phyloP scores from a whole-genome alignment of 2,329 filamentous ascomycete species.

The Fusarium tjaetaba region DNA sequence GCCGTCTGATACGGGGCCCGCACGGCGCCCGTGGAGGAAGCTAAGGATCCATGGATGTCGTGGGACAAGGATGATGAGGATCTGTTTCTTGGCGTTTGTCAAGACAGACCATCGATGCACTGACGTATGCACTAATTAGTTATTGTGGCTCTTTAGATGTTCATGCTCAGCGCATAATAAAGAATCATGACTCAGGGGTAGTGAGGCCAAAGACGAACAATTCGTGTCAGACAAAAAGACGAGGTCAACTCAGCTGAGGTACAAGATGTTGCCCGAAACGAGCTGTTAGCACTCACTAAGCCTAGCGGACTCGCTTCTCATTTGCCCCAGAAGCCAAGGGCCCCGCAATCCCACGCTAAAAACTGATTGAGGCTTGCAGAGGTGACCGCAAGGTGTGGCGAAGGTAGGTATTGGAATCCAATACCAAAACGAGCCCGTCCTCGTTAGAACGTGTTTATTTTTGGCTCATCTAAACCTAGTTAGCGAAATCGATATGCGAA shows the following conservation, averaged over 20 bases:
- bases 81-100: slow-evolving; percentile 24
- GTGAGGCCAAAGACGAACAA: background rate
- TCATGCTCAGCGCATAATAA: background rate
- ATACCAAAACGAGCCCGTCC: no score
- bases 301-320: background rate
- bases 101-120: background rate
- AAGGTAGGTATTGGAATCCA: background rate
- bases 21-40: slow-evolving; percentile 10
- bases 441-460: slow-evolving; percentile 23
- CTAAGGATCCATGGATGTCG: slow-evolving; percentile 10
- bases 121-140: background rate
- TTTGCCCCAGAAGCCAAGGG: slow-evolving; percentile 4
- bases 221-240: background rate
- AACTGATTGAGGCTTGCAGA: slow-evolving; percentile 15
- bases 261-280: background rate
- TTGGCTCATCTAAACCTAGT: slow-evolving; percentile 15
- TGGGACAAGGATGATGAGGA: slow-evolving; percentile 25
- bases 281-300: background rate
- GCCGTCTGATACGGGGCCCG: slow-evolving; percentile 11
- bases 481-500: slow-evolving; percentile 1
- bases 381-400: slow-evolving; percentile 29
- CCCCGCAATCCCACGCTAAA: slow-evolving; percentile 13
- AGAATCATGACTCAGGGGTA: background rate
- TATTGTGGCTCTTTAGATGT: background rate
- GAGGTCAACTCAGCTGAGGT: slow-evolving; percentile 9